Base-by-base conservation (phyloP, 169 alveolate species). In the Plasmodium blacklocki region DNA sequence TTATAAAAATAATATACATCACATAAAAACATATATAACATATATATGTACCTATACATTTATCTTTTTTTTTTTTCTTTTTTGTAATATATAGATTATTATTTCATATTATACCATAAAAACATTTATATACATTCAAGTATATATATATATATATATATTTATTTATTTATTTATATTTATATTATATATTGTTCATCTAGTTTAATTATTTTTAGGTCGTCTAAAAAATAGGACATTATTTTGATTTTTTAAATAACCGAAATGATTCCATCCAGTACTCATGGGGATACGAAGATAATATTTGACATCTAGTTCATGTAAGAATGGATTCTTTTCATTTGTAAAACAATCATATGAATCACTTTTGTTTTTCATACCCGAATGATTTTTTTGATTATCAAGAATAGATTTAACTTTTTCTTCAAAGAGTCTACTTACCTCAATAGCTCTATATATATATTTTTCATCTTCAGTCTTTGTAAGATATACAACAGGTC, bases 221-320 rank as follows among this genome's bases (percentile, higher is more conserved):
- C 78, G 47, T 26, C 89, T 67, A 32, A 78, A 78, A 66, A 78
- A 78, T 59, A 78, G 89, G 43, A 78, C 89, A 52, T 78, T 78
- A 45, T 78, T 64, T 64, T 78, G 89, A 56, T 78, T 78, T n/a
- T 78, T 78, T 23, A 78, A 45, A 58, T 78, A 78, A 45, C 78
- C 75, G 21, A 78, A 78, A 71, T 78, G 89, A 59, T 78, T 78
- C 89, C 89, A 78, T 70, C 89, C 89, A 45, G 89, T 78, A 47
- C 89, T 78, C 89, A 78, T 78, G 18, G 89, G 89, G 0, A 78
- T 78, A 18, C 76, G 75, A 32, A 78, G 78, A 60, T 78, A 78
- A 21, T 78, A 78, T 70, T 78, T 78, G 9, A 78, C 89, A 43
- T 78, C 89, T 67, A 78, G 70, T 47, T 78, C 89, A 70, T 66